Base-by-base conservation (phyloP, 192 early-diverging fungal species). In the Coemansia asiatica region DNA sequence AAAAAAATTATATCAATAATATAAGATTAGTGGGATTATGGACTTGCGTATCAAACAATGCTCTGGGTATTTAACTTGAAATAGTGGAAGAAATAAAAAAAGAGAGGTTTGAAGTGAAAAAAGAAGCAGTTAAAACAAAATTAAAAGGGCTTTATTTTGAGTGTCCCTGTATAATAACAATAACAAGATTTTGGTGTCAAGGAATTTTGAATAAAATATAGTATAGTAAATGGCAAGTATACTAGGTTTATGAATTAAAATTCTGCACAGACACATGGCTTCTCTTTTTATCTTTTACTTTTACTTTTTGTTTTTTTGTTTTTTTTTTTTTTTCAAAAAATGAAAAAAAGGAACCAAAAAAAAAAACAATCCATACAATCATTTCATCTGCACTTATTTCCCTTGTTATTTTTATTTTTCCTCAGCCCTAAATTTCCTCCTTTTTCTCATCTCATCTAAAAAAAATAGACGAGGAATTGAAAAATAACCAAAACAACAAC, bases 401-500 rank as follows among this genome's bases (percentile, higher is more conserved):
- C 16, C 13, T 44, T 44, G 40, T 13, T 15, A 3, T 44, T 44
- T 18, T 33, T 33, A 6, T 33, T 33, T 8, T 33, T 6, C 16
- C 40, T 44, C 40, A 44, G 40, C 40, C 40, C 16, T 44, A 44
- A 44, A 36, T 44, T 44, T 16, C 16, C 16, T 44, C 13, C 5
- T 44, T 18, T 44, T 18, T 44, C 9, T 13, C 9, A 6, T 22
- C 19, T 19, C 8, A 22, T 23, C 22, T 1, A 22, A 53, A 53
- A 53, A 6, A 53, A 53, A 53, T 27, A 53, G 25, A 27, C 50
- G 50, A 22, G 50, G 23, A 53, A 13, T 8, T 6, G 19, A 48
- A 53, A 7, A 1, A 53, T 23, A 53, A 53, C 22, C 50, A 53
- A 22, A 53, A 53, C 25, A 53, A 53, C 25, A 53, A 53, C 21